Evolutionary conservation across 2,329 filamentous ascomycete genomes (phyloP), one percentile per base, ranked within the genome.

Genomic region (Coniochaeta prunicola): DNA sequence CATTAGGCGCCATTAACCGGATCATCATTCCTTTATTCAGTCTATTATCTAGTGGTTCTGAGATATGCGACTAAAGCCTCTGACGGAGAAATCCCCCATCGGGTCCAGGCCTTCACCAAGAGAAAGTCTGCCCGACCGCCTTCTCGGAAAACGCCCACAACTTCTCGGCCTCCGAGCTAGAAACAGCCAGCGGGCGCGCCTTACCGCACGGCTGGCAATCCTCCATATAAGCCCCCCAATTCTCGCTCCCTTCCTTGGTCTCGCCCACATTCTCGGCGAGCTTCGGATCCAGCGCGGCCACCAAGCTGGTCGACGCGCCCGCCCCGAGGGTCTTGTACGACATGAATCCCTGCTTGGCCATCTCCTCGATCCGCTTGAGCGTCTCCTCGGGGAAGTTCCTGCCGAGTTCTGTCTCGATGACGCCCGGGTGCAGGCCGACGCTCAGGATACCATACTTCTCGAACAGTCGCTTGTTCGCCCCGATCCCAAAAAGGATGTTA

Each of bases 391-490:
- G 8, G 4, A 45, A 21, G 13, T 45, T 21, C 19, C 78, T 62
- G 80, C 26, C 26, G n/a, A 62, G 59, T 4, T 60, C 59, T 1
- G 68, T 71, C 56, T 59, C 38, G 58, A 77, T 79, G 3, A 72
- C 69, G 9, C 81, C 80, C 0, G 80, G 81, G 58, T 81, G 76
- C 6, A 82, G 58, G 55, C 71, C 73, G 10, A 71, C 68, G 0
- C 72, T 78, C 57, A 79, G 78, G 0, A 84, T 61, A 10, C 76
- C 74, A 3, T 68, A 64, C 0, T 65, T 28, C 1, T 75, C 77
- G 61, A 80, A 83, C 0, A 72, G 72, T 1, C 80, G 72, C 33
- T 83, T 79, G 28, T 83, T 72, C 59, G 81, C 73, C 60, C 77
- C 40, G 21, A 45, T 80, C 3, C 80, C 76, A 57, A 79, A 76